These are phyloP conservation scores for Orobanche coerulescens DNA, from an alignment of 257 asterid species.

Conservation along the genomic window DNA sequence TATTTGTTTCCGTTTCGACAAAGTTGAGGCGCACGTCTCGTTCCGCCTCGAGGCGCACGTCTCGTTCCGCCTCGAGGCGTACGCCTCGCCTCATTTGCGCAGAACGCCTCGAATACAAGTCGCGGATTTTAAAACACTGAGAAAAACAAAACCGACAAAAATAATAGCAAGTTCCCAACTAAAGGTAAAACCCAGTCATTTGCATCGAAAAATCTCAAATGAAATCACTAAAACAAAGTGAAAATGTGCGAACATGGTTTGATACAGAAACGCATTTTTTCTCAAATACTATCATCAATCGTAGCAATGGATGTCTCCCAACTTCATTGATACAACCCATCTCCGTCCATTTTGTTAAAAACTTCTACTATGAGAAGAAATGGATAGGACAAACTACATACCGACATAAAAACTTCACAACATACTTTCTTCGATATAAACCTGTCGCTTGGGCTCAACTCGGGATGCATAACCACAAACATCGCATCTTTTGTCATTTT, in stretches of 20 bases:
- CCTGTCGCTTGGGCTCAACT: neutral
- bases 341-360: neutral
- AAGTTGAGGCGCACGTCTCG: too few relatives aligned
- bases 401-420: constrained; percentile 6
- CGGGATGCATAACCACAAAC: neutral
- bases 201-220: too few relatives aligned
- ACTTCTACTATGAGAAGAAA: neutral
- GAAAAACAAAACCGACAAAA: too few relatives aligned
- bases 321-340: constrained; percentile 10
- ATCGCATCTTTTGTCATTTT: neutral
- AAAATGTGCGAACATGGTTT: neutral
- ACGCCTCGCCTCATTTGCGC: too few relatives aligned
- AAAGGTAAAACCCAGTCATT: too few relatives aligned
- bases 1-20: too few relatives aligned
- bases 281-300: neutral
- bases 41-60: too few relatives aligned
- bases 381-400: constrained; percentile 11
- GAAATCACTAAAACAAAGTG: too few relatives aligned
- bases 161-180: too few relatives aligned
- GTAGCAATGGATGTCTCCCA: constrained; percentile 7
- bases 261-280: neutral
- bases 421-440: neutral
- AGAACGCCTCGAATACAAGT: too few relatives aligned
- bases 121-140: too few relatives aligned
- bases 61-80: too few relatives aligned